phyloP scores from a whole-genome alignment of 768 basidiomycete genomes.

The Lactarius akahatsu region DNA sequence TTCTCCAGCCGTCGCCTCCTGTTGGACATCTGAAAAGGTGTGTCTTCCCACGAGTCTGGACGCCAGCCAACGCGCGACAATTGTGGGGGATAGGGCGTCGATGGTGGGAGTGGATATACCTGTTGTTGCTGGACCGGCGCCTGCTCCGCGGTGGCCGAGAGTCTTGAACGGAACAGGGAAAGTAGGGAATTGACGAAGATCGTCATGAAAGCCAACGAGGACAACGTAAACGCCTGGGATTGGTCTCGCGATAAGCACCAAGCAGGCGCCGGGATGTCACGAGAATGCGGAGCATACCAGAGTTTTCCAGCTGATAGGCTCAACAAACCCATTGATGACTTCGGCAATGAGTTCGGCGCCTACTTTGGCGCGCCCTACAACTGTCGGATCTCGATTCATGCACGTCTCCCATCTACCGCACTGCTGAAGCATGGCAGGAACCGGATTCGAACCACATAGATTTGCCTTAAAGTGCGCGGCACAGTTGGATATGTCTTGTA shows the following conservation, averaged over 20 bases:
- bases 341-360: slow-evolving; percentile 95
- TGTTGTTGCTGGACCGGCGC: slow-evolving; percentile 17
- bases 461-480: slow-evolving; percentile 78
- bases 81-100: slow-evolving; percentile 22
- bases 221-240: slow-evolving; percentile 65
- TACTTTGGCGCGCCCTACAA: slow-evolving; percentile 84
- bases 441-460: slow-evolving; percentile 67
- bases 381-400: slow-evolving; percentile 92
- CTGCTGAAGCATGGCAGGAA: slow-evolving; percentile 86
- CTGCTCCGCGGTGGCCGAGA: slow-evolving; percentile 41
- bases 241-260: slow-evolving; percentile 26
- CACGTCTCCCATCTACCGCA: slow-evolving; percentile 91
- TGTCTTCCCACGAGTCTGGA: slow-evolving; percentile 30
- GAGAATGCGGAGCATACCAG: slow-evolving; percentile 53
- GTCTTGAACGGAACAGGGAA: slow-evolving; percentile 71
- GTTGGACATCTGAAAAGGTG: slow-evolving; percentile 31
- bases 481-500: slow-evolving; percentile 91
- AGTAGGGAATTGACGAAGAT: slow-evolving; percentile 79
- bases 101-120: slow-evolving; percentile 30
- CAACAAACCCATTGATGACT: slow-evolving; percentile 94
- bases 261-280: slow-evolving; percentile 21
- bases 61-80: slow-evolving; percentile 24
- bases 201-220: slow-evolving; percentile 73
- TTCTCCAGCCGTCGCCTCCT: slow-evolving; percentile 29
- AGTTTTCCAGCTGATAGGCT: slow-evolving; percentile 97